These are phyloP conservation scores for Rhizophora mangle DNA, from an alignment of 345 rosid species.

Conservation along the genomic window DNA sequence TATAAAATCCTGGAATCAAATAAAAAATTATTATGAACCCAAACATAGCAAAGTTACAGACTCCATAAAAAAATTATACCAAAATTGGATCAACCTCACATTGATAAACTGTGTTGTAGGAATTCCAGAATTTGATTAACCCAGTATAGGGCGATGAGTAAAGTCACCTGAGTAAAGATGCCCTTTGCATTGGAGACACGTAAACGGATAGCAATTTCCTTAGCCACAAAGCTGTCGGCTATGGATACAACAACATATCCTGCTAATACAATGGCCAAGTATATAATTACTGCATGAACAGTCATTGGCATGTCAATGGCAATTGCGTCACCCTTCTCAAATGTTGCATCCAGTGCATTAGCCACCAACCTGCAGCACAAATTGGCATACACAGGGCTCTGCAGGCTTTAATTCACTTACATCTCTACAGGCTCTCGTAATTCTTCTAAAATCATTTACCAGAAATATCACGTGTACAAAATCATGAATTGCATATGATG, in stretches of 20 bases:
- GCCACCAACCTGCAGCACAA: constrained; percentile 67
- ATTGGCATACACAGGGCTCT: not conserved
- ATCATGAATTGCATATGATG: not conserved
- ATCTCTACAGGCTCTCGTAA: not conserved
- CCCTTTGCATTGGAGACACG: constrained; percentile 74
- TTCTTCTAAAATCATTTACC: not conserved
- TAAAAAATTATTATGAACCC: too few relatives aligned
- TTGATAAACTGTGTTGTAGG: too few relatives aligned
- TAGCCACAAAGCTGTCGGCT: constrained; percentile 91
- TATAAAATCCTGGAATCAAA: constrained; percentile 66
- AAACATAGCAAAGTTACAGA: too few relatives aligned
- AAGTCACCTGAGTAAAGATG: constrained; percentile 82
- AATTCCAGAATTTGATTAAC: too few relatives aligned
- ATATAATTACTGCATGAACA: constrained; percentile 72
- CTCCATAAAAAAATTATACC: too few relatives aligned
- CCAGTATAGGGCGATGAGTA: not conserved
- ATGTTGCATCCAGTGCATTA: constrained; percentile 52
- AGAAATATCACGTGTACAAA: not conserved
- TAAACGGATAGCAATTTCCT: constrained; percentile 77
- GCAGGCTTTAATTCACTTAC: not conserved
- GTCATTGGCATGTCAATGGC: constrained; percentile 99
- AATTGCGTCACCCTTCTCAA: constrained; percentile 73
- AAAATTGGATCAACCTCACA: too few relatives aligned
- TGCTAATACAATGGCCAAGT: constrained; percentile 71
- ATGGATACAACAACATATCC: constrained; percentile 86